Conservation (phyloP, 331 rosid species). For the Telfairia occidentalis region DNA sequence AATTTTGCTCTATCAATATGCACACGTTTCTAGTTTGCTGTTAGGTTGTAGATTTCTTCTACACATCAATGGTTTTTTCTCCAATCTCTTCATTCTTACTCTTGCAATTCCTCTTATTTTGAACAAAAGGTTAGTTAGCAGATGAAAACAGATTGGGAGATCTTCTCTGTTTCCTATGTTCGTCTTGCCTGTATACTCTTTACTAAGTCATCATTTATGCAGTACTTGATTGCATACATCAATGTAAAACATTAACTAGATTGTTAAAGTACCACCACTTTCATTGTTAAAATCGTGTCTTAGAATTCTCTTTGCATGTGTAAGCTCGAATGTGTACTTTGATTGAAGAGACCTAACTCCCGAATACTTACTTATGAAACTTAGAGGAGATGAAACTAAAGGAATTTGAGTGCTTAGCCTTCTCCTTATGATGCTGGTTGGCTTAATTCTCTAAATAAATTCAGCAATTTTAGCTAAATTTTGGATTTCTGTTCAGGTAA, state of each 20-base stretch:
- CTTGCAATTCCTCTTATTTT: neutral
- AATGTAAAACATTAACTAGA: neutral
- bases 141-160: neutral
- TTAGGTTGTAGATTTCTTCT: neutral
- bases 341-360: neutral
- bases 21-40: neutral
- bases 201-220: neutral
- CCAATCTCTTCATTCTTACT: neutral
- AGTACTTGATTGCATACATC: neutral
- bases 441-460: neutral
- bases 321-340: neutral
- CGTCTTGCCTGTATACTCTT: neutral
- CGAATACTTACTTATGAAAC: neutral
- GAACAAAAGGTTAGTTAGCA: neutral
- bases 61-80: neutral
- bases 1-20: slow-evolving; percentile 2
- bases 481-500: slow-evolving; percentile 40
- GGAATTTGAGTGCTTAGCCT: neutral
- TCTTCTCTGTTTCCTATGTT: neutral
- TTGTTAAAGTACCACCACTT: neutral
- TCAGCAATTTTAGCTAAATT: neutral
- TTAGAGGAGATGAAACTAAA: neutral
- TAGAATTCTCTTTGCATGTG: neutral
- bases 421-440: neutral
- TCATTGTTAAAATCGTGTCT: neutral